Base-by-base conservation (phyloP, 441 rosid genomes). In the Pelargonium cotyledonis region DNA sequence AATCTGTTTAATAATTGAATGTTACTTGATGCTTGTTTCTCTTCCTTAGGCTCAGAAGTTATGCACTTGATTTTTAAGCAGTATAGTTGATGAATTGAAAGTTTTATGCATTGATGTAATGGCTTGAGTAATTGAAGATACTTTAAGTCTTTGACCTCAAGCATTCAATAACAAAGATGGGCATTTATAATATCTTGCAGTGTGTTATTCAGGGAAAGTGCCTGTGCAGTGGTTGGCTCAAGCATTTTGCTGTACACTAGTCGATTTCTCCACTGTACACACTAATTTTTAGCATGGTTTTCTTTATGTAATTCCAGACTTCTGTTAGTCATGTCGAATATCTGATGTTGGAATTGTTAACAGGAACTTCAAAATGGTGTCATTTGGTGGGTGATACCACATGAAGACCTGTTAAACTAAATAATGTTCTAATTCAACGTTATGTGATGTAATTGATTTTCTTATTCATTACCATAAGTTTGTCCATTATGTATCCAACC, bases 141-240 rank as follows among this genome's bases (percentile, higher is more conserved):
- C 18, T 55, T 55, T 55, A 55, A 8, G 23, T 16, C 16, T 55
- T 55, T 55, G 61, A 55, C 19, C 23, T 16, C 61, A 15, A 16
- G 8, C 15, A 55, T 15, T 55, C 19, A 15, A 6, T 55, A 55
- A 55, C 60, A 55, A 21, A 55, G 61, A 55, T 55, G 61, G 21
- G 23, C 2, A 55, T 55, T 55, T 16, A 21, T 55, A 15, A 55
- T 15, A 16, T 5, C 16, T 16, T 55, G 61, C 23, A 16, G 61
- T 15, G 23, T 16, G 61, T 55, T 55, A 16, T 55, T 6, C 7
- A 10, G 23, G 55, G 23, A 55, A 55, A 53, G 61, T 55, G 18
- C 61, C 8, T 5, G 21, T 55, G 15, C 26, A 16, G 61, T 55
- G 61, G 61, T 55, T 55, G 61, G 61, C 61, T 55, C 61, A 55